Conservation (phyloP, 106 monocot species). For the Apostasia shenzhenica region DNA sequence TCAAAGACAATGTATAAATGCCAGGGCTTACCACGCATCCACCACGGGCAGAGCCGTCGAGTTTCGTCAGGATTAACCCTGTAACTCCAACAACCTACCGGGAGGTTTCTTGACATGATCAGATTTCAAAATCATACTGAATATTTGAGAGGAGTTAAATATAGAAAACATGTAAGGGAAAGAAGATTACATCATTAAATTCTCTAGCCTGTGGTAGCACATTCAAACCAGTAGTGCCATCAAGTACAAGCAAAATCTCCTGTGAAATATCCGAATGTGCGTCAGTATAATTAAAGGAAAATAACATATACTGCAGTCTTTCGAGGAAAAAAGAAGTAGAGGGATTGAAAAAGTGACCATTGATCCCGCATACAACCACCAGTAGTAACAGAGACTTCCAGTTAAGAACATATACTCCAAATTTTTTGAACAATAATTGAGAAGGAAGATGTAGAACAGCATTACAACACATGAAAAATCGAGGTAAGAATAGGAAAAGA, state of each 20-base stretch:
- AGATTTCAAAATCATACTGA: not conserved
- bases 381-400: too few relatives aligned
- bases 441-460: too few relatives aligned
- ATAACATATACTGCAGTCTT: too few relatives aligned
- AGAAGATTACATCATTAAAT: slow-evolving; percentile 79
- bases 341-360: too few relatives aligned
- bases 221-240: slow-evolving; percentile 94
- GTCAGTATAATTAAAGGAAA: not conserved
- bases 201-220: slow-evolving; percentile 97
- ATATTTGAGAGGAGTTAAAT: too few relatives aligned
- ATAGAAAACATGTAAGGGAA: not conserved
- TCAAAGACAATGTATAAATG: not conserved
- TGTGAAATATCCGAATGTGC: slow-evolving; percentile 13
- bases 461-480: too few relatives aligned
- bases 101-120: not conserved
- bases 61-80: slow-evolving; percentile 83
- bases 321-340: too few relatives aligned
- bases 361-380: too few relatives aligned
- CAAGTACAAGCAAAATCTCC: slow-evolving; percentile 90
- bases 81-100: slow-evolving; percentile 86
- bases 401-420: too few relatives aligned
- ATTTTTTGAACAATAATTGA: too few relatives aligned
- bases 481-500: too few relatives aligned
- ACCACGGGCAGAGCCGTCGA: slow-evolving; percentile 92
- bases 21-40: slow-evolving; percentile 79